Conservation (phyloP, 2,329 filamentous ascomycete genomes). For the Ophiostoma piceae region DNA sequence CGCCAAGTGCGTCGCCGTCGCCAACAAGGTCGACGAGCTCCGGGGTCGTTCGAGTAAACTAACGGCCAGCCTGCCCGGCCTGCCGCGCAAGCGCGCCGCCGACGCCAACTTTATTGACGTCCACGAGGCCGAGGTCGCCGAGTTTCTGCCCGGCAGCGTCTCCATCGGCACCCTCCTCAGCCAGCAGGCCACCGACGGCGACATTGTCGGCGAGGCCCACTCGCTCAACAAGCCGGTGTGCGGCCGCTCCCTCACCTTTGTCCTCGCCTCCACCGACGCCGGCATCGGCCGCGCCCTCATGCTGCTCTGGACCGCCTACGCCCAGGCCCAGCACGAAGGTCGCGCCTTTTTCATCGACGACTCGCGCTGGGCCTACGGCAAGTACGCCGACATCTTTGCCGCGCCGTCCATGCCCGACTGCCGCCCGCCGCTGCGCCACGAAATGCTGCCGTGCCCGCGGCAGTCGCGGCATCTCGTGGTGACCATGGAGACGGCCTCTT, state of each 20-base stretch:
- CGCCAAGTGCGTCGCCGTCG: constrained; percentile 59
- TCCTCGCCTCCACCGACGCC: constrained; percentile 68
- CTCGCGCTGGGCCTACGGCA: constrained; percentile 74
- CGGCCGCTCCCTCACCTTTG: constrained; percentile 67
- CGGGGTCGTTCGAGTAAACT: constrained; percentile 29
- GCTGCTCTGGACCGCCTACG: constrained; percentile 78
- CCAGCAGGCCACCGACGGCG: constrained; percentile 30
- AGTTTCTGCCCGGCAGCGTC: constrained; percentile 51
- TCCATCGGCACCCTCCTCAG: constrained; percentile 35
- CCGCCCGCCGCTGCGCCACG: constrained; percentile 63
- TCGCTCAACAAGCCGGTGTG: constrained; percentile 54
- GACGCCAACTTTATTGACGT: constrained; percentile 72
- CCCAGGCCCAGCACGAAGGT: constrained; percentile 66
- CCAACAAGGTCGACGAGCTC: constrained; percentile 51
- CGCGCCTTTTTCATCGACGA: constrained; percentile 82
- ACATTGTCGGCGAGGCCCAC: constrained; percentile 44
- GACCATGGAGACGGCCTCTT: constrained; percentile 60
- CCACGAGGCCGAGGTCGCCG: constrained; percentile 60
- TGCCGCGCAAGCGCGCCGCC: constrained; percentile 10
- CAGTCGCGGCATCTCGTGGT: constrained; percentile 70
- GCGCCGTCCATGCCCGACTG: constrained; percentile 61
- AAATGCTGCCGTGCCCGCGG: constrained; percentile 75
- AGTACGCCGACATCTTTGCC: constrained; percentile 67
- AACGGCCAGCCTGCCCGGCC: background rate
- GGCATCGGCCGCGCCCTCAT: constrained; percentile 73